phyloP scores from a whole-genome alignment of 2,329 filamentous ascomycete species.

The Pseudomassariella vexata region DNA sequence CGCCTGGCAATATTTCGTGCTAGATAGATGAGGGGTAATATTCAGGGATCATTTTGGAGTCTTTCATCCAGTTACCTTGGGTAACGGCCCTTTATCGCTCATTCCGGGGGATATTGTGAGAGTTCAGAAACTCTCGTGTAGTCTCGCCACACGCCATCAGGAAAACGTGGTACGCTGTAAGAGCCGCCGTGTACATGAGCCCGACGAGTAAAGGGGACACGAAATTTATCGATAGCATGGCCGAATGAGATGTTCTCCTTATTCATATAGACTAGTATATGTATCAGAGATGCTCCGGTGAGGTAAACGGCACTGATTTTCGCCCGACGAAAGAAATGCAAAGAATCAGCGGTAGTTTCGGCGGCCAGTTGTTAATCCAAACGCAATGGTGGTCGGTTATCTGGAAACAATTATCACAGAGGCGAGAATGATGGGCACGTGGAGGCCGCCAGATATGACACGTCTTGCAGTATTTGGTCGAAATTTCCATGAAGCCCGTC shows the following conservation, averaged over 20 bases:
- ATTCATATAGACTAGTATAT: slow-evolving; percentile 68
- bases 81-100: slow-evolving; percentile 90
- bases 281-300: slow-evolving; percentile 70
- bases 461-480: slow-evolving; percentile 97
- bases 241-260: slow-evolving; percentile 62
- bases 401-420: slow-evolving; percentile 96
- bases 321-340: slow-evolving; percentile 74
- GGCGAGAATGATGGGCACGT: slow-evolving; percentile 89
- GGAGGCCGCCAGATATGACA: slow-evolving; percentile 97
- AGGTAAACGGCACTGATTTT: slow-evolving; percentile 72
- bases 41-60: background rate
- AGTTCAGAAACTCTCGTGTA: slow-evolving; percentile 92
- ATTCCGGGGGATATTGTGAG: slow-evolving; percentile 87
- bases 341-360: slow-evolving; percentile 99
- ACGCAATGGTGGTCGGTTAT: slow-evolving; percentile 98
- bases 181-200: slow-evolving; percentile 72
- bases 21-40: no score
- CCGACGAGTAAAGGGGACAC: slow-evolving; percentile 78
- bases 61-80: slow-evolving; percentile 67
- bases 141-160: slow-evolving; percentile 88
- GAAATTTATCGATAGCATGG: slow-evolving; percentile 63
- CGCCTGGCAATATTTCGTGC: no score
- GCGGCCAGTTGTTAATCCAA: slow-evolving; percentile 97
- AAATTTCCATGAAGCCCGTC: slow-evolving; percentile 92
- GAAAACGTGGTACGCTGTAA: slow-evolving; percentile 87